Base-by-base conservation (phyloP, 768 basidiomycete genomes). In the Sarcodon aspratus region DNA sequence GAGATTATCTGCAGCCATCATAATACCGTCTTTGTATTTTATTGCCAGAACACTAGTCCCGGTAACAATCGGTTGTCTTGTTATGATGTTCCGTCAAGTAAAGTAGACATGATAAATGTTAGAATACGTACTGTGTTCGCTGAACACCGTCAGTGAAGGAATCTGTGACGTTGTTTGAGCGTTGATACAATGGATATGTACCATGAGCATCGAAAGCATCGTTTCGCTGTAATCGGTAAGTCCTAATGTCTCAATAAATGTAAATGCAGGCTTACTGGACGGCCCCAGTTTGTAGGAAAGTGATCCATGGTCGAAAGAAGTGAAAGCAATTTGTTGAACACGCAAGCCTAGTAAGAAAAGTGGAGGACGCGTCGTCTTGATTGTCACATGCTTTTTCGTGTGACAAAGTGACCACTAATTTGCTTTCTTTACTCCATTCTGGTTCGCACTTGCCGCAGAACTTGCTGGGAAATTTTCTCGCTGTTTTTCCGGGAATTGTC, bases 1-100 rank as follows among this genome's bases (percentile, higher is more conserved):
- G 46, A 98, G 84, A 59, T 85, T 97, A 72, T 99, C 96, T 35
- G 96, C 93, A 32, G 96, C 93, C 74, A 99, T 82, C 89, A 99
- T 95, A 55, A 99, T 79, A 8, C 96, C 96, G 58, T 90, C 92
- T 66, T 94, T 92, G 75, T 77, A 98, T 67, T 89, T 88, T 66
- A 99, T 73, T 2, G 86, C 96, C 33, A 99, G 75, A 6, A 99
- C 92, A 49, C 85, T 89, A n/a, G 95, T 94, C 50, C 95, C 96
- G 0, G 95, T 98, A 8, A 97, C 91, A 52, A 98, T 82, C 9
- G 96, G 96, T 58, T 93, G 86, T 59, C 89, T 92, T 50, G 40
- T 21, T 38, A 11, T 38, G 10, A 32, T 36, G 43, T n/a, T 32
- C 49, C 34, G 6, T 11, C 9, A 15, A 10, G n/a, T 31, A 10